Evolutionary conservation across 352 stramenopile species (phyloP).

Genomic region (Phytopythium kandeliae): DNA sequence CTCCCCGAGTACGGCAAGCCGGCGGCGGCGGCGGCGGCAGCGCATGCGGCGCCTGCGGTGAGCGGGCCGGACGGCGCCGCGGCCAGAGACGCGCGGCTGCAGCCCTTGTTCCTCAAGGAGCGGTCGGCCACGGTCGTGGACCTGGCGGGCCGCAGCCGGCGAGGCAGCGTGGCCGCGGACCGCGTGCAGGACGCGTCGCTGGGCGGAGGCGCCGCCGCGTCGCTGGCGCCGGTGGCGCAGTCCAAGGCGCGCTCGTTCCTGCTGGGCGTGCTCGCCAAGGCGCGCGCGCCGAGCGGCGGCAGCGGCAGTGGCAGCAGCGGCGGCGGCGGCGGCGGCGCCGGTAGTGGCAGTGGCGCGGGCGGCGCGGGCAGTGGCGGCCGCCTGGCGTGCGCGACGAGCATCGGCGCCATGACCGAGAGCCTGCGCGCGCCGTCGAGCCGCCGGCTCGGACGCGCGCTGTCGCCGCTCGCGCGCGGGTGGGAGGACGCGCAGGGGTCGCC

Average conservation of each 20-base stretch:
- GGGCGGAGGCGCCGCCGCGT: slow-evolving; percentile 5
- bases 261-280: slow-evolving; percentile 36
- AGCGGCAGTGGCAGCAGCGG: neutral
- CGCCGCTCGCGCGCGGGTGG: neutral
- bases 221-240: slow-evolving; percentile 27
- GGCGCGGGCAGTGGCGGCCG: slow-evolving; percentile 3
- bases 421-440: slow-evolving; percentile 5
- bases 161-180: too few relatives aligned
- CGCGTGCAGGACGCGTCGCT: too few relatives aligned
- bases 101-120: slow-evolving; percentile 47
- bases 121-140: slow-evolving; percentile 39
- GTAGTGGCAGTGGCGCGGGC: too few relatives aligned
- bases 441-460: neutral
- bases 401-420: slow-evolving; percentile 19
- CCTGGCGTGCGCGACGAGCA: neutral
- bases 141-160: slow-evolving; percentile 6
- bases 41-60: neutral
- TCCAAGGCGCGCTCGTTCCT: slow-evolving; percentile 61
- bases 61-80: slow-evolving; percentile 6
- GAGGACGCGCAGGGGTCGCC: too few relatives aligned
- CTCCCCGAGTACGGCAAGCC: neutral
- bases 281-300: slow-evolving; percentile 8
- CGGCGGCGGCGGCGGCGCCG: neutral
- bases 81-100: slow-evolving; percentile 30
- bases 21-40: too few relatives aligned